phyloP scores from a whole-genome alignment of 225 moss, liverwort and hornwort genomes.

The Straminergon stramineum region DNA sequence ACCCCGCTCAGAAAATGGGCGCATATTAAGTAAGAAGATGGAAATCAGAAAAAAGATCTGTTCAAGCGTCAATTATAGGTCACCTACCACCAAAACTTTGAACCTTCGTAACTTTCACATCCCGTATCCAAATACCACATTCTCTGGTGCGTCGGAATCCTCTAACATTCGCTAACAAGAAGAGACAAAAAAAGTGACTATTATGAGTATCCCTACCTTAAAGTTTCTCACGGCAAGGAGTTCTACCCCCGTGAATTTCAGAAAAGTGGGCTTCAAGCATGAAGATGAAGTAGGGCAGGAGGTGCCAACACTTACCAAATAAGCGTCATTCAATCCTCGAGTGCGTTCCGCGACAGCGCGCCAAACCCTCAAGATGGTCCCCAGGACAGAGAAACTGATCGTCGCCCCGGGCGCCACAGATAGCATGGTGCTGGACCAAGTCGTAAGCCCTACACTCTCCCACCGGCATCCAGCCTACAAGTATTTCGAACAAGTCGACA shows the following conservation, averaged over 20 bases:
- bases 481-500: background rate
- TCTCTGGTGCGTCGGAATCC: background rate
- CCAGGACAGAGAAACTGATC: conserved; percentile 5
- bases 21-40: background rate
- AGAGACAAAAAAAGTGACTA: too few species aligned
- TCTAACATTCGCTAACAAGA: background rate
- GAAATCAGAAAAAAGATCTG: background rate
- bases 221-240: background rate
- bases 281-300: background rate
- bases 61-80: background rate
- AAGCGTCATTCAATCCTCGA: conserved; percentile 1
- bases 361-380: conserved; percentile 1
- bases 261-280: background rate
- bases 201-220: background rate
- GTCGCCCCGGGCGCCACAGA: background rate
- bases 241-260: too few species aligned
- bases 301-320: conserved; percentile 5
- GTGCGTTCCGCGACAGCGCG: conserved; percentile 12
- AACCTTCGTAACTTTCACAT: background rate
- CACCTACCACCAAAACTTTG: background rate
- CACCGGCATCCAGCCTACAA: conserved; percentile 8
- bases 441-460: background rate
- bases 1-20: background rate
- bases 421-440: conserved; percentile 13
- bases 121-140: background rate